A percentile compares a stretch with the other conserved stretches of the same genome.
phyloP scores from a whole-genome alignment of 176 grass and related monocot genomes.

The Hordeum marinum region DNA sequence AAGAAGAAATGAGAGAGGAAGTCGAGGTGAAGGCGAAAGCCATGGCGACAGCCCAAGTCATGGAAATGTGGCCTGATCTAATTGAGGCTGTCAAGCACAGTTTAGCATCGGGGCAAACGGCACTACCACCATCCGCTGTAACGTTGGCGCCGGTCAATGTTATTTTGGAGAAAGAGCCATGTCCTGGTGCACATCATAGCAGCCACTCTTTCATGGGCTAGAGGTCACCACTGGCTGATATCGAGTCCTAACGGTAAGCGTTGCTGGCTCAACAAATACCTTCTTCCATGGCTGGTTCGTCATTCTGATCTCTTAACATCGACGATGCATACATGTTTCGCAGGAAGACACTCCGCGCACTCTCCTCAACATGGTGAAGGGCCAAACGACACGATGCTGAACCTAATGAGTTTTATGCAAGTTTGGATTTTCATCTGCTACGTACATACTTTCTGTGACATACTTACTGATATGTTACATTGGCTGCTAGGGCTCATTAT shows the following conservation, averaged over 20 bases:
- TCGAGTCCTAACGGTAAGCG: neutral
- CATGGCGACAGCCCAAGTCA: neutral
- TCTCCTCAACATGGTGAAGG: neutral
- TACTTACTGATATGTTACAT: neutral
- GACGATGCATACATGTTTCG: neutral
- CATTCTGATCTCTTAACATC: neutral
- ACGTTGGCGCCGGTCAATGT: neutral
- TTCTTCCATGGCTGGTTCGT: neutral
- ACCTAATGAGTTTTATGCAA: neutral
- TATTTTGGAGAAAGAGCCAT: neutral
- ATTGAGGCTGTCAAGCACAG: neutral
- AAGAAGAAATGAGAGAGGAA: neutral
- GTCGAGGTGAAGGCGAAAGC: neutral
- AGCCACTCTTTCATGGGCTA: too few species aligned
- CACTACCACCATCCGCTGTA: neutral
- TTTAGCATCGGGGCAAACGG: neutral
- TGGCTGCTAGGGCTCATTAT: neutral
- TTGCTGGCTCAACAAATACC: neutral
- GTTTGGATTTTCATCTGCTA: neutral
- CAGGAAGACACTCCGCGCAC: neutral
- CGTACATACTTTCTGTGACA: neutral
- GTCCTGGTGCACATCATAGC: neutral
- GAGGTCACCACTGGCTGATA: neutral
- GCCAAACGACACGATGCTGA: neutral
- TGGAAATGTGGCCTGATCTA: neutral